phyloP scores from a whole-genome alignment of 495 filamentous ascomycete species.

The Lindgomyces ingoldianus region DNA sequence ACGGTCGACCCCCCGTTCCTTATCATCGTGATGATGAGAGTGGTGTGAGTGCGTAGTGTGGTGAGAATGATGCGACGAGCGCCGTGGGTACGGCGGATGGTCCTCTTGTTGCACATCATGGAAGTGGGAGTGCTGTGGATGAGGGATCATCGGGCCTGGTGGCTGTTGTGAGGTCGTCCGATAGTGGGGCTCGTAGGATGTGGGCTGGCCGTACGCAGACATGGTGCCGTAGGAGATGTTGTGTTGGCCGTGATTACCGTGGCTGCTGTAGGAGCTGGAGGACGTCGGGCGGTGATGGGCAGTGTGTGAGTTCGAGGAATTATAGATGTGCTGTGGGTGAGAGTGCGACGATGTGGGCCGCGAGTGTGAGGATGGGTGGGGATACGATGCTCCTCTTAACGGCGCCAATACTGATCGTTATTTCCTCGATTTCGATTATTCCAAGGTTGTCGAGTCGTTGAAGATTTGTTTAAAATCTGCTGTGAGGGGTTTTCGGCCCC shows the following conservation, averaged over 20 bases:
- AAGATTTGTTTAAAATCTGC: background rate
- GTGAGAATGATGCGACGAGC: constrained; percentile 15
- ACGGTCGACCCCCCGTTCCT: constrained; percentile 4
- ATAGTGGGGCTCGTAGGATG: too few species aligned
- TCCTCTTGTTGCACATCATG: constrained; percentile 8
- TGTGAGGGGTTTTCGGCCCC: background rate
- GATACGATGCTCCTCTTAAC: background rate
- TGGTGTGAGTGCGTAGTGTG: constrained; percentile 20
- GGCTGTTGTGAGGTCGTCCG: background rate
- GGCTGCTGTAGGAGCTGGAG: background rate
- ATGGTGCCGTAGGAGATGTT: background rate
- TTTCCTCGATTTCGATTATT: too few species aligned
- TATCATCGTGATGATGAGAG: background rate
- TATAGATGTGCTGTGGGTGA: background rate
- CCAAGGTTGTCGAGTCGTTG: background rate
- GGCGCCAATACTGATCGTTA: background rate
- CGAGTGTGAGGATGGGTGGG: background rate
- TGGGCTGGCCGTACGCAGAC: background rate
- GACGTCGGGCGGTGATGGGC: background rate
- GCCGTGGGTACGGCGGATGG: constrained; percentile 13
- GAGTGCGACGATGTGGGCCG: background rate
- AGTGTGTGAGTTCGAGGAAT: background rate
- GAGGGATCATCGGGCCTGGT: background rate
- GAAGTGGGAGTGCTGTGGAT: constrained; percentile 1
- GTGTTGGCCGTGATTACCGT: too few species aligned